phyloP scores from a whole-genome alignment of 306 rosid species.

The Vigna radiata region DNA sequence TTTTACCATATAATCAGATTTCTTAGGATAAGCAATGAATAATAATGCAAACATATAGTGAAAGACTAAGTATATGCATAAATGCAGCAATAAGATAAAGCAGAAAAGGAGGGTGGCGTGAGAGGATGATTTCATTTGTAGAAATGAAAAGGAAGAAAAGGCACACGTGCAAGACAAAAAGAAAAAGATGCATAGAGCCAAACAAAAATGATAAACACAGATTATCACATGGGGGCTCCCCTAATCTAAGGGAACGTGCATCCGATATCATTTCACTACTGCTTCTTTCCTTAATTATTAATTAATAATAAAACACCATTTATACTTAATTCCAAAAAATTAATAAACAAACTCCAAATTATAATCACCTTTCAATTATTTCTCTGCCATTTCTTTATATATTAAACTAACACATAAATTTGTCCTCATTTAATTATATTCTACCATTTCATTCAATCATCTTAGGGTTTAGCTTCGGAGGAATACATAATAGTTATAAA shows the following conservation, averaged over 20 bases:
- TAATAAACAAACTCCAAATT: neutral
- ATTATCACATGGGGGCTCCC: constrained; percentile 64
- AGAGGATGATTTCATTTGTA: neutral
- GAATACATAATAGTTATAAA: no score
- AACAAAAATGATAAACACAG: constrained; percentile 47
- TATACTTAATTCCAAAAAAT: no score
- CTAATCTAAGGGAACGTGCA: constrained; percentile 45
- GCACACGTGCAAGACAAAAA: constrained; percentile 61
- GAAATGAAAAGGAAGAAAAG: constrained; percentile 7
- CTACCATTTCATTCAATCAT: neutral
- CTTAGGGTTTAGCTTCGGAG: neutral
- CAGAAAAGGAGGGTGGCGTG: no score
- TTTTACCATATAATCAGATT: no score
- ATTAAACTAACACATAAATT: neutral
- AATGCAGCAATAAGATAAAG: no score
- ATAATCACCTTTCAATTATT: neutral
- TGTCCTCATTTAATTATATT: neutral
- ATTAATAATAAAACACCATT: constrained; percentile 11
- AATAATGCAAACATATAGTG: no score
- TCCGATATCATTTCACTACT: neutral
- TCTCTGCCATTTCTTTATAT: constrained; percentile 30
- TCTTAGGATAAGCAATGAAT: no score
- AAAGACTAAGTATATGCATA: no score
- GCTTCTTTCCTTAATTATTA: constrained; percentile 23
- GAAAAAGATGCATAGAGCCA: constrained; percentile 46